phyloP scores from a whole-genome alignment of 2,329 filamentous ascomycete species.

The Colletotrichum euphorbiae region DNA sequence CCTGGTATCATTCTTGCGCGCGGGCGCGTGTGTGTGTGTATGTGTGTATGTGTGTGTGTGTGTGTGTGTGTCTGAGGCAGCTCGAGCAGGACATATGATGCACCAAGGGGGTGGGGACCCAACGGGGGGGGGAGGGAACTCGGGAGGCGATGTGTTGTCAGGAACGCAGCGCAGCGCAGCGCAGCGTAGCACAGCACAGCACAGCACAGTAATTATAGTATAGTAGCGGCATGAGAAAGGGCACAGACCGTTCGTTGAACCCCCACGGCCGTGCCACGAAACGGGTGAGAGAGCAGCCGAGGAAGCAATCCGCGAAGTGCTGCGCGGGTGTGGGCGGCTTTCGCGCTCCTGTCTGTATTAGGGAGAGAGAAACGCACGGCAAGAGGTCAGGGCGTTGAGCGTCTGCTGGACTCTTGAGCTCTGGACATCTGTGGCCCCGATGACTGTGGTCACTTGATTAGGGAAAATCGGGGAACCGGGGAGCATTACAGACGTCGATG shows the following conservation, averaged over 20 bases:
- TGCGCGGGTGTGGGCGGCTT: slow-evolving; percentile 1
- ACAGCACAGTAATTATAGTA: too few relatives aligned
- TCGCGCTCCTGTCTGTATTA: slow-evolving; percentile 3
- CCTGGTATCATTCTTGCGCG: neutral
- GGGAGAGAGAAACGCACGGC: neutral
- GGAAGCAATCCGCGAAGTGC: neutral
- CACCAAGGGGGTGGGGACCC: too few relatives aligned
- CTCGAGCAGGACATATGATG: slow-evolving; percentile 4
- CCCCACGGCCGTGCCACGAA: slow-evolving; percentile 17
- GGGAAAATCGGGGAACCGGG: slow-evolving; percentile 6
- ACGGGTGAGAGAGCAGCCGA: slow-evolving; percentile 18
- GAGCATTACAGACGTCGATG: neutral
- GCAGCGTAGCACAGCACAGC: neutral
- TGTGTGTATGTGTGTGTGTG: neutral
- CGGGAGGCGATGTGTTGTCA: slow-evolving; percentile 1
- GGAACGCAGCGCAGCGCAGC: neutral
- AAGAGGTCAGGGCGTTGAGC: neutral
- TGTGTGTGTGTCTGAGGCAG: neutral
- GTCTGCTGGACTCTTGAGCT: neutral
- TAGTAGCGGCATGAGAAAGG: neutral
- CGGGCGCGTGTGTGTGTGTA: neutral
- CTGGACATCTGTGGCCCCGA: too few relatives aligned
- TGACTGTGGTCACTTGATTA: too few relatives aligned
- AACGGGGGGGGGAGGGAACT: neutral
- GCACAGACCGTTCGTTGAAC: neutral